Conservation (phyloP, 352 stramenopile species). For the Pythium vanterpoolii region DNA sequence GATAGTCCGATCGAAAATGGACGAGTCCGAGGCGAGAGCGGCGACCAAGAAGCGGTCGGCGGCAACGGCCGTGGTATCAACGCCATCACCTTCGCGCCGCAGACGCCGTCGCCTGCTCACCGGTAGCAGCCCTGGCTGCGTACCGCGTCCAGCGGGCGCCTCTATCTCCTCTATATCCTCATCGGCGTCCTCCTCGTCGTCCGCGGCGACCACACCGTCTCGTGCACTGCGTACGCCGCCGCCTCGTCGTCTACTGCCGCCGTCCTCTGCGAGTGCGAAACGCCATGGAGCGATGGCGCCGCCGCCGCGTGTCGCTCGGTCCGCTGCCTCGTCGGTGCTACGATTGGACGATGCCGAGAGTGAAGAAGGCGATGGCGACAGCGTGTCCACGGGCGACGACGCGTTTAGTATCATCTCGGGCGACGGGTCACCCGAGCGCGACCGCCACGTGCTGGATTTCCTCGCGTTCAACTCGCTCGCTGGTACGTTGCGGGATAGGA, state of each 20-base stretch:
- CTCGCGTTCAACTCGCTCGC: conserved; percentile 27
- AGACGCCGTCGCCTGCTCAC: conserved; percentile 15
- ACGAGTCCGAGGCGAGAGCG: conserved; percentile 10
- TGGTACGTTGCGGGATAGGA: conserved; percentile 19
- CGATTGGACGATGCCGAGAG: conserved; percentile 23
- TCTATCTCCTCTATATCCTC: not conserved
- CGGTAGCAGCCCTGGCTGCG: conserved; percentile 22
- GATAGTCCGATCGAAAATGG: conserved; percentile 8
- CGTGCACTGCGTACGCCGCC: conserved; percentile 16
- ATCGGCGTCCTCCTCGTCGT: not conserved
- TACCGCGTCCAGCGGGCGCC: not conserved
- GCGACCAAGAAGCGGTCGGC: conserved; percentile 9
- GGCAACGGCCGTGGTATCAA: not conserved
- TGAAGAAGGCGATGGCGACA: conserved; percentile 25
- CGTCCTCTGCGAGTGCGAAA: not conserved
- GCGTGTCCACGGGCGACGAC: conserved; percentile 30
- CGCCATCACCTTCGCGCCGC: conserved; percentile 23
- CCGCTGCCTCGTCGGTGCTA: conserved; percentile 6
- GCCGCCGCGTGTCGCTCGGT: conserved; percentile 2
- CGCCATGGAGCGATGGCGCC: conserved; percentile 1
- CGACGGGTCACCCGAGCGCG: conserved; percentile 26
- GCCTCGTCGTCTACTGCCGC: conserved; percentile 12
- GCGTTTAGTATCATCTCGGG: conserved; percentile 49
- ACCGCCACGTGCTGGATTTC: conserved; percentile 41
- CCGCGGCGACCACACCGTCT: conserved; percentile 3